Evolutionary conservation across 148 eudicot genomes (phyloP).

Genomic region (Spergularia marina): DNA sequence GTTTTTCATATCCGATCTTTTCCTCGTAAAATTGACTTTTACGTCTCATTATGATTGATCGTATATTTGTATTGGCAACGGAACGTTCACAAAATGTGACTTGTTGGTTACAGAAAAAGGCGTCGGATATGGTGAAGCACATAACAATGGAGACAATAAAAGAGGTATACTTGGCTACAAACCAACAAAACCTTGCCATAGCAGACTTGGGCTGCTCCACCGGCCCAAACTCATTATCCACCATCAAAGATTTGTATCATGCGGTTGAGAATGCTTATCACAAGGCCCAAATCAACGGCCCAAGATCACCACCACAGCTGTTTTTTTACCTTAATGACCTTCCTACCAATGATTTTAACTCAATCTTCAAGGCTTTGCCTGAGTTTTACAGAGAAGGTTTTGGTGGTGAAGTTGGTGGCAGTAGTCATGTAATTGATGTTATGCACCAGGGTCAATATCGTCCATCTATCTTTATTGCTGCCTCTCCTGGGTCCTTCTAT

Average conservation of each 20-base stretch:
- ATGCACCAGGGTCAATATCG: slow-evolving; percentile 19
- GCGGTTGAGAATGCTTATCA: slow-evolving; percentile 34
- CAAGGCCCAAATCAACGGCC: slow-evolving; percentile 9
- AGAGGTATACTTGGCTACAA: slow-evolving; percentile 34
- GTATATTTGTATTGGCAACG: no score
- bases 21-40: no score
- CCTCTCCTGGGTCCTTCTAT: slow-evolving; percentile 70
- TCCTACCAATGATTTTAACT: slow-evolving; percentile 44
- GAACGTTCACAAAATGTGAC: not conserved
- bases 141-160: slow-evolving; percentile 46
- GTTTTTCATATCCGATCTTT: no score
- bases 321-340: slow-evolving; percentile 67
- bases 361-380: slow-evolving; percentile 28
- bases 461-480: slow-evolving; percentile 54
- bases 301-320: slow-evolving; percentile 34
- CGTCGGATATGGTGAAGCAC: slow-evolving; percentile 60
- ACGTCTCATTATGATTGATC: no score
- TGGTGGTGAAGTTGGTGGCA: slow-evolving; percentile 9
- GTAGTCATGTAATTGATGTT: not conserved
- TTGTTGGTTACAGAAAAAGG: slow-evolving; percentile 44
- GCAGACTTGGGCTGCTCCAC: slow-evolving; percentile 86
- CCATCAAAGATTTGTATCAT: slow-evolving; percentile 42
- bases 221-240: slow-evolving; percentile 58
- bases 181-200: slow-evolving; percentile 51
- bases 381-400: slow-evolving; percentile 12